Percentiles rank a stretch among this genome's conserved stretches.
phyloP scores from a whole-genome alignment of 352 stramenopile genomes.

The Pythium brassicae region DNA sequence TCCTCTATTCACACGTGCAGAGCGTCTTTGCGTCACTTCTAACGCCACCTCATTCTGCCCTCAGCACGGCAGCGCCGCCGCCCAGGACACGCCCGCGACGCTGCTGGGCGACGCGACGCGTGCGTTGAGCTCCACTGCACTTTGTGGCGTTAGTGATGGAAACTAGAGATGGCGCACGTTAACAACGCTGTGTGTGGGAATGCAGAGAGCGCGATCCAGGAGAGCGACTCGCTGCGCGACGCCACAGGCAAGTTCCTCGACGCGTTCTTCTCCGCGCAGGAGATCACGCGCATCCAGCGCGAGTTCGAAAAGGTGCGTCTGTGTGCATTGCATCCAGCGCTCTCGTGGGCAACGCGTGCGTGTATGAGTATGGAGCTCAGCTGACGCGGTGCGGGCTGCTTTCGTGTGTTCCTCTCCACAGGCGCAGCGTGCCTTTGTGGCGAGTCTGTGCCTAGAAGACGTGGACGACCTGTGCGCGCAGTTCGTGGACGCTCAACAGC shows the following conservation, averaged over 20 bases:
- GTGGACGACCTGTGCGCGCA: constrained; percentile 70
- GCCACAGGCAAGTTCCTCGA: constrained; percentile 63
- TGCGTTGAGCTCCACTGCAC: background rate
- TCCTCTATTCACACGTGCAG: background rate
- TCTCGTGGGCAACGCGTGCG: too few relatives aligned
- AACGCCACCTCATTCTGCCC: background rate
- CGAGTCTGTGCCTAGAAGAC: constrained; percentile 57
- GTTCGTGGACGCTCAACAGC: constrained; percentile 24
- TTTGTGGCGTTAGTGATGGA: background rate
- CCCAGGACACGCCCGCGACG: background rate
- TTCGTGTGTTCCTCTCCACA: too few relatives aligned
- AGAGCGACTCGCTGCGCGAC: constrained; percentile 34
- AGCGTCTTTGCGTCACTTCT: background rate
- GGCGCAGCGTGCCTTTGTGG: constrained; percentile 51
- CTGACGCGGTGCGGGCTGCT: too few relatives aligned
- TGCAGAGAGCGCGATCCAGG: constrained; percentile 21
- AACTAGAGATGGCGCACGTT: background rate
- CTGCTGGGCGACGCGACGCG: constrained; percentile 4
- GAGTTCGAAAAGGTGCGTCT: constrained; percentile 52
- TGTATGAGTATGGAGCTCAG: background rate
- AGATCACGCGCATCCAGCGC: constrained; percentile 52
- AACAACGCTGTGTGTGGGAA: background rate
- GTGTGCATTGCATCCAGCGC: too few relatives aligned
- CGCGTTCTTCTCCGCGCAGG: constrained; percentile 53
- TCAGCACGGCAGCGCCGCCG: constrained; percentile 19